phyloP scores from a whole-genome alignment of 75 land plant species.

The Pinus albicaulis region DNA sequence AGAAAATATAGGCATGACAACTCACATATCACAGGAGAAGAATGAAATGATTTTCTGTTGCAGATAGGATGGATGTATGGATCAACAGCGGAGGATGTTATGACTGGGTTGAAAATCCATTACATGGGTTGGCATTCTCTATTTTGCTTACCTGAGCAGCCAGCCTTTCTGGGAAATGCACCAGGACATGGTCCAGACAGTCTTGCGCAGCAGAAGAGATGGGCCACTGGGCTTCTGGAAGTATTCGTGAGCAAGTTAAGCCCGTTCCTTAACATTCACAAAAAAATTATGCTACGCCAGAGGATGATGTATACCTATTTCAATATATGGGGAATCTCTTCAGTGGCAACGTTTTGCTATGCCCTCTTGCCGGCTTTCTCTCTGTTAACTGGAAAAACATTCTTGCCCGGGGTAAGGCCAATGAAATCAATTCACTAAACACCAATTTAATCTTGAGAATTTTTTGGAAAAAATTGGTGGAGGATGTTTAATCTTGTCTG shows the following conservation, averaged over 20 bases:
- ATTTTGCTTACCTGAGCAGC: slow-evolving; percentile 11
- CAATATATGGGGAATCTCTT: slow-evolving; percentile 16
- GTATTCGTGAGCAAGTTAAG: slow-evolving; percentile 13
- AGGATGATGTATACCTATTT: slow-evolving; percentile 17
- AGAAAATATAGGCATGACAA: too few relatives aligned
- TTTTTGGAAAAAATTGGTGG: too few relatives aligned
- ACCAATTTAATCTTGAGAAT: background rate
- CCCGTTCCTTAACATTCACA: slow-evolving; percentile 12
- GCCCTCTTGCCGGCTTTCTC: slow-evolving; percentile 22
- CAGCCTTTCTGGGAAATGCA: slow-evolving; percentile 31
- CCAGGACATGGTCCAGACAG: slow-evolving; percentile 4
- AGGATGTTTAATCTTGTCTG: too few relatives aligned
- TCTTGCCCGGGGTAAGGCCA: slow-evolving; percentile 28
- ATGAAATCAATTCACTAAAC: background rate
- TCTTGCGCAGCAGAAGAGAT: slow-evolving; percentile 31
- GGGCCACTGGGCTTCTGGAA: slow-evolving; percentile 32
- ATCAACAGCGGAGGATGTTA: slow-evolving; percentile 28
- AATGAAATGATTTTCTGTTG: background rate
- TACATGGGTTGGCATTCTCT: slow-evolving; percentile 25
- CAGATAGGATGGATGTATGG: slow-evolving; percentile 43
- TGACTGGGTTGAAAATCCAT: slow-evolving; percentile 30
- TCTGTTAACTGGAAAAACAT: slow-evolving; percentile 13
- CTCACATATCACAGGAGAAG: background rate
- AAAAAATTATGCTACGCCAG: slow-evolving; percentile 6
- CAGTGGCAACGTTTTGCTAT: slow-evolving; percentile 24